These are phyloP conservation scores for Phytopythium ostracodes DNA, from an alignment of 352 stramenopile genomes.

Conservation along the genomic window DNA sequence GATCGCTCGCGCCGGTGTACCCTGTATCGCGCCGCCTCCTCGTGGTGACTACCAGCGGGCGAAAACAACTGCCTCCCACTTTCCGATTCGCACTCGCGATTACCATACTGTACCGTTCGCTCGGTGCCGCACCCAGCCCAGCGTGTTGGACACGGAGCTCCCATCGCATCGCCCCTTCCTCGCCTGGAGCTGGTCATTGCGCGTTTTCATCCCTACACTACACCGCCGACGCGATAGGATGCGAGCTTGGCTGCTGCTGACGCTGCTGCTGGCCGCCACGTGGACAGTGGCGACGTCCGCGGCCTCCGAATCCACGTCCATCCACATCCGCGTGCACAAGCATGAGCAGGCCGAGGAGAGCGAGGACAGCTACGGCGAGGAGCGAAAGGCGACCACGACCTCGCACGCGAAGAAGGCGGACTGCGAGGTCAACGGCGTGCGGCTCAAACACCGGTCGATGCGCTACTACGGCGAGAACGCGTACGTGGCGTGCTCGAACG, in stretches of 20 bases:
- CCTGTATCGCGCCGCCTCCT: background rate
- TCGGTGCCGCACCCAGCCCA: no score
- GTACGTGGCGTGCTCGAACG: constrained; percentile 70
- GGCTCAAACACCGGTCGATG: constrained; percentile 54
- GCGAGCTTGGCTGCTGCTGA: constrained; percentile 15
- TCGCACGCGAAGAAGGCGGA: constrained; percentile 16
- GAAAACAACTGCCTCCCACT: no score
- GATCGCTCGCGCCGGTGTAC: background rate
- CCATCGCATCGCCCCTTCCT: no score
- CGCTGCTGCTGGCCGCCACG: constrained; percentile 15
- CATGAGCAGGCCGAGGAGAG: constrained; percentile 30
- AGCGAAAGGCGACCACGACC: background rate
- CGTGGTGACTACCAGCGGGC: no score
- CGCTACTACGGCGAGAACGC: constrained; percentile 68
- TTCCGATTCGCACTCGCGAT: background rate
- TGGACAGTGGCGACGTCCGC: constrained; percentile 11
- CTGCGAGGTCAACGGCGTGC: constrained; percentile 55
- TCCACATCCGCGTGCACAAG: constrained; percentile 28
- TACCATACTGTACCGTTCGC: no score
- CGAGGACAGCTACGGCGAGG: constrained; percentile 35
- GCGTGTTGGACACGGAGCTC: no score
- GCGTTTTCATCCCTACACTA: constrained; percentile 14
- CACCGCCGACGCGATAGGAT: constrained; percentile 13
- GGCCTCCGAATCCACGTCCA: constrained; percentile 22
- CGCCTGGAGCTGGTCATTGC: constrained; percentile 19